These are phyloP conservation scores for Udeniomyces megalosporus DNA, from an alignment of 768 basidiomycete genomes.

Conservation along the genomic window DNA sequence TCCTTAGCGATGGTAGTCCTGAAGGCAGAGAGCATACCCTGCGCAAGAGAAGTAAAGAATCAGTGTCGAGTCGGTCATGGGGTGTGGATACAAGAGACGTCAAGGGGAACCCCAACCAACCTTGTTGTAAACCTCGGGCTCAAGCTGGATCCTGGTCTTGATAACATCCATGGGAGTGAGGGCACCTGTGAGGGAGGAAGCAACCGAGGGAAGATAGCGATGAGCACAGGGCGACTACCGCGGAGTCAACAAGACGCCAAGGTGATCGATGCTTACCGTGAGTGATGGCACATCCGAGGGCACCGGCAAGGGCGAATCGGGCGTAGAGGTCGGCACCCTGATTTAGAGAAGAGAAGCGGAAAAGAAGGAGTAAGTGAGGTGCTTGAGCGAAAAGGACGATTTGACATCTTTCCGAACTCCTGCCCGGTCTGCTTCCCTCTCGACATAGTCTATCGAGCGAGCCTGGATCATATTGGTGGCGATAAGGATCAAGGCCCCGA, in stretches of 20 bases:
- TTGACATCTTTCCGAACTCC: no score
- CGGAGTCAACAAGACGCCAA: background rate
- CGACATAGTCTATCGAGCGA: no score
- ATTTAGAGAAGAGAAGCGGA: no score
- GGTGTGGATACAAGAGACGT: background rate
- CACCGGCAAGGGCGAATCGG: conserved; percentile 21
- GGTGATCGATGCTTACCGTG: conserved; percentile 5
- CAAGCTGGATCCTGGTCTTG: conserved; percentile 28
- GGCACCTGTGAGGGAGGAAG: conserved; percentile 19
- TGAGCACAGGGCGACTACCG: background rate
- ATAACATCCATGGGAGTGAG: conserved; percentile 30
- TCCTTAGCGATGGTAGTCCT: conserved; percentile 58
- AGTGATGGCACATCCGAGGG: conserved; percentile 23
- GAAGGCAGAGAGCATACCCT: conserved; percentile 46
- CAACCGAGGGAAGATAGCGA: background rate
- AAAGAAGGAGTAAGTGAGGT: no score
- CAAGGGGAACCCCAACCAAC: conserved; percentile 17
- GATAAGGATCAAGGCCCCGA: no score
- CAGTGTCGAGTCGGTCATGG: background rate
- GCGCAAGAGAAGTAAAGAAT: background rate
- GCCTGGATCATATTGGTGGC: no score
- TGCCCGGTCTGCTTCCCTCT: no score
- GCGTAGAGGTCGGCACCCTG: conserved; percentile 20
- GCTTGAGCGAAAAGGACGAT: no score
- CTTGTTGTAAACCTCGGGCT: conserved; percentile 28